phyloP scores from a whole-genome alignment of 164 flowering plant genomes.

The Platanus orientalis region DNA sequence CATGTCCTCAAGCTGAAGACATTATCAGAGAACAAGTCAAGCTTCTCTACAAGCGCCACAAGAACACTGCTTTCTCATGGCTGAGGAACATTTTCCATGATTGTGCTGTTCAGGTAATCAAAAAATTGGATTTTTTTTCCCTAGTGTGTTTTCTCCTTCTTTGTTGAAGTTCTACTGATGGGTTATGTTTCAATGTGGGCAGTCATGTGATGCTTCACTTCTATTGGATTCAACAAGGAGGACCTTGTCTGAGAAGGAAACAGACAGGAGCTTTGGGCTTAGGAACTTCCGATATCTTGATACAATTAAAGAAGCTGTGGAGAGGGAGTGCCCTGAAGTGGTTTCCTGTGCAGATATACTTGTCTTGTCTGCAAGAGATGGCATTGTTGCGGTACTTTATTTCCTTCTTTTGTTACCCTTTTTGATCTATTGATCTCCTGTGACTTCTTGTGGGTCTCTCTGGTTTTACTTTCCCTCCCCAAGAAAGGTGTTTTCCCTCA shows the following conservation, averaged over 20 bases:
- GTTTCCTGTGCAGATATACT: conserved; percentile 97
- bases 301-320: conserved; percentile 86
- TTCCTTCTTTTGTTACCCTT: neutral
- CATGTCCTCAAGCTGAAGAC: conserved; percentile 96
- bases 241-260: conserved; percentile 91
- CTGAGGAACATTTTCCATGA: conserved; percentile 99
- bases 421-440: no score
- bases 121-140: neutral
- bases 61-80: conserved; percentile 99
- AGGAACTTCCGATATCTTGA: conserved; percentile 94
- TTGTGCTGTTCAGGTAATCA: conserved; percentile 82
- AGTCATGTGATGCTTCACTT: conserved; percentile 98
- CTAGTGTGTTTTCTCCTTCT: neutral
- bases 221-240: conserved; percentile 96
- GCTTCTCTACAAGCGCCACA: conserved; percentile 97
- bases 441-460: neutral
- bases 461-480: neutral
- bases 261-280: conserved; percentile 94
- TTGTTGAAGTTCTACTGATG: conserved; percentile 2
- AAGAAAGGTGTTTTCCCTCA: no score
- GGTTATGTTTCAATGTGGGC: conserved; percentile 2
- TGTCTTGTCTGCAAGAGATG: conserved; percentile 93
- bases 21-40: conserved; percentile 85
- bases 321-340: conserved; percentile 96
- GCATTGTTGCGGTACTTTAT: conserved; percentile 67